Evolutionary conservation across 1,284 basidiomycete genomes (phyloP).

Genomic region (Pseudozyma thailandica): DNA sequence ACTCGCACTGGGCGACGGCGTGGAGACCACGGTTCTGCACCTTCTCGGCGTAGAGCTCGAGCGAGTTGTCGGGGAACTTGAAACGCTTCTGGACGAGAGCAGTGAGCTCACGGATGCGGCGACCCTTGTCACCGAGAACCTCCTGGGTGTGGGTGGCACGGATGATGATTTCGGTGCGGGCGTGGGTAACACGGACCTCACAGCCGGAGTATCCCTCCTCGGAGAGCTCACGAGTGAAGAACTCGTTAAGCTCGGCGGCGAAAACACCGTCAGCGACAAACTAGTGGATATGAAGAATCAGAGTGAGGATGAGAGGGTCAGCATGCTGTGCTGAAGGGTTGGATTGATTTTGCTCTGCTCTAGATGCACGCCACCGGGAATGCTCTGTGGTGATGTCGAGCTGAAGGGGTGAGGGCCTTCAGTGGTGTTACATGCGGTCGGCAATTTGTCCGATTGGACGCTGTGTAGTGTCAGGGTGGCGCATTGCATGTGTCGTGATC

Average conservation of each 20-base stretch:
- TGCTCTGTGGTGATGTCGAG: too few species aligned
- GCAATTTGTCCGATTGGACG: too few species aligned
- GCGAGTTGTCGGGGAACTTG: slow-evolving; percentile 97
- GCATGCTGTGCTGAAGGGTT: slow-evolving; percentile 6
- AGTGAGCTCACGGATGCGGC: slow-evolving; percentile 98
- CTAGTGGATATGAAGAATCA: slow-evolving; percentile 68
- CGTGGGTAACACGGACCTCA: slow-evolving; percentile 99
- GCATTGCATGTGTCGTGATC: too few species aligned
- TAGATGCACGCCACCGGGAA: slow-evolving; percentile 1
- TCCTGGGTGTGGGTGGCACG: slow-evolving; percentile 99
- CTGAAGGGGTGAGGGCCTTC: too few species aligned
- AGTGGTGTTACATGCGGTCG: too few species aligned
- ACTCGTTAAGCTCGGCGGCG: slow-evolving; percentile 97
- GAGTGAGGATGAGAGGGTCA: slow-evolving; percentile 5
- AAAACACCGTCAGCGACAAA: slow-evolving; percentile 99
- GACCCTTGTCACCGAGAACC: slow-evolving; percentile 99
- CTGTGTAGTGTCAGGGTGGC: too few species aligned
- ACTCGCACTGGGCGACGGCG: slow-evolving; percentile 98
- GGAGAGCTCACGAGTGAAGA: slow-evolving; percentile 96
- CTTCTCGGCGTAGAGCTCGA: slow-evolving; percentile 99
- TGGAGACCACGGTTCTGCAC: slow-evolving; percentile 98
- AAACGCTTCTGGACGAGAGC: slow-evolving; percentile 98
- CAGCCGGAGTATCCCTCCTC: slow-evolving; percentile 99
- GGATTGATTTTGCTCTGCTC: slow-evolving; percentile 13
- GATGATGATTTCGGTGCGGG: slow-evolving; percentile 99